phyloP scores from a whole-genome alignment of 768 basidiomycete species.

The Lentinus tigrinus region DNA sequence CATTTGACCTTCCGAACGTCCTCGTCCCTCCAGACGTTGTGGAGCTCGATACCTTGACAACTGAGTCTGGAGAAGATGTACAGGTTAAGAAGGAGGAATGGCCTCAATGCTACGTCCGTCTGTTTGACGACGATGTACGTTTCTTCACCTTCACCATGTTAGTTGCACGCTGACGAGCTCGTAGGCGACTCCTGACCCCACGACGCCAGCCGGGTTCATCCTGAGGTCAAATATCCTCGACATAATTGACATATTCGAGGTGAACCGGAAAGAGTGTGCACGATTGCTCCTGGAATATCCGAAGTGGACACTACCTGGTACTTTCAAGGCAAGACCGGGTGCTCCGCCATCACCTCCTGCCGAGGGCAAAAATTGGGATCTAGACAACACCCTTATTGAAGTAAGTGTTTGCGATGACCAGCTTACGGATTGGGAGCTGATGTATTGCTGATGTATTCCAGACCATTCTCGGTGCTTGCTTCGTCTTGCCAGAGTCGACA shows the following conservation, averaged over 20 bases:
- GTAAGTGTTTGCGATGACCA: constrained; percentile 35
- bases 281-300: constrained; percentile 82
- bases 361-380: constrained; percentile 72
- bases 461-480: constrained; percentile 70
- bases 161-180: neutral
- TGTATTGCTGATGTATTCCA: constrained; percentile 29
- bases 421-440: neutral
- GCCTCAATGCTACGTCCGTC: constrained; percentile 66
- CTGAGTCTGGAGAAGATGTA: constrained; percentile 68
- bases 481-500: constrained; percentile 74
- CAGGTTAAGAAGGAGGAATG: constrained; percentile 81
- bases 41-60: constrained; percentile 72
- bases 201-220: constrained; percentile 74
- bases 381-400: constrained; percentile 88
- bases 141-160: neutral
- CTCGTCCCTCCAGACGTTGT: constrained; percentile 86
- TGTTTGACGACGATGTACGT: constrained; percentile 62
- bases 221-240: constrained; percentile 75
- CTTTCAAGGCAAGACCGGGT: constrained; percentile 79
- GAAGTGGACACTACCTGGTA: constrained; percentile 78
- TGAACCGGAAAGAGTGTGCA: constrained; percentile 95
- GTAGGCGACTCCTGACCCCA: constrained; percentile 76
- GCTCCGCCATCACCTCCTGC: constrained; percentile 50
- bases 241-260: constrained; percentile 85
- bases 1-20: constrained; percentile 73